These are phyloP conservation scores for Podaxis pistillaris DNA, from an alignment of 768 basidiomycete species.

Conservation along the genomic window DNA sequence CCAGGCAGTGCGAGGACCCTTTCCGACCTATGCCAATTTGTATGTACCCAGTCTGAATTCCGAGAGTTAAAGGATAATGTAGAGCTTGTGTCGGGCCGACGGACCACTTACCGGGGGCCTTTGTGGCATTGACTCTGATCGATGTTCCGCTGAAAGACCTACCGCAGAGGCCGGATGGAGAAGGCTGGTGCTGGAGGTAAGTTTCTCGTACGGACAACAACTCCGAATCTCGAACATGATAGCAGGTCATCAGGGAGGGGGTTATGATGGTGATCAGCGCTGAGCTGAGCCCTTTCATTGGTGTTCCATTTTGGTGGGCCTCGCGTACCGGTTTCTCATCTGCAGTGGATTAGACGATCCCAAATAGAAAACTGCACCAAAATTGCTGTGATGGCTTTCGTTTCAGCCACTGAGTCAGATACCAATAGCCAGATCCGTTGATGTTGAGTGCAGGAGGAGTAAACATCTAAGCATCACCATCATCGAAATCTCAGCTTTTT, in stretches of 20 bases:
- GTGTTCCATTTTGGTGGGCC: constrained; percentile 6
- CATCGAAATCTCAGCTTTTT: background rate
- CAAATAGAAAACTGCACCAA: background rate
- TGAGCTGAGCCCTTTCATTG: background rate
- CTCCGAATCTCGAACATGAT: background rate
- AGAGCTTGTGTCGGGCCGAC: background rate
- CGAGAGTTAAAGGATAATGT: background rate
- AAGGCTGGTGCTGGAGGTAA: background rate
- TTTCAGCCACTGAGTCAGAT: constrained; percentile 10
- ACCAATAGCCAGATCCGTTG: constrained; percentile 11
- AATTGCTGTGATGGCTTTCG: constrained; percentile 3
- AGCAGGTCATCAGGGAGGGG: constrained; percentile 7
- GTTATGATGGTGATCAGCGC: constrained; percentile 12
- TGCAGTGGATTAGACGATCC: background rate
- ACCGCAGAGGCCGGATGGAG: constrained; percentile 13
- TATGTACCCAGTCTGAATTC: background rate
- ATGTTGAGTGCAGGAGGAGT: constrained; percentile 3
- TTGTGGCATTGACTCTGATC: background rate
- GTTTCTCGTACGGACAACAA: too few species aligned
- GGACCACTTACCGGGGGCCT: background rate
- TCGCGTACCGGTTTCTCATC: constrained; percentile 2
- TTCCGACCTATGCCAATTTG: background rate
- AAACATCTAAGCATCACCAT: constrained; percentile 9
- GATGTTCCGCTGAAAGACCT: constrained; percentile 16
- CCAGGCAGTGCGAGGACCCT: background rate